Conservation (phyloP, 768 basidiomycete species). For the Lentinula raphanica region DNA sequence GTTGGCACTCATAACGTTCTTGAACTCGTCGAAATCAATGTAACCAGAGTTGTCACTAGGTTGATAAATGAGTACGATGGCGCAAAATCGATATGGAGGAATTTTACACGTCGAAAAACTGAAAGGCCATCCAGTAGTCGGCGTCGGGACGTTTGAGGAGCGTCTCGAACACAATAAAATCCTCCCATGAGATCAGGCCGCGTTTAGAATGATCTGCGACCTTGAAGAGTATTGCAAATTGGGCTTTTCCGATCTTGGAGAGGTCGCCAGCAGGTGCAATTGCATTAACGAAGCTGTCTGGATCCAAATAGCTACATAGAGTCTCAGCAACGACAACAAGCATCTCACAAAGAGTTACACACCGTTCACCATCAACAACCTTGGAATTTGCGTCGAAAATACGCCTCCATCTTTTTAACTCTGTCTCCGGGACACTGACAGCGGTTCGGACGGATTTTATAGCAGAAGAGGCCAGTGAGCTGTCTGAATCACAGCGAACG, state of each 20-base stretch:
- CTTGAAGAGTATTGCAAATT: slow-evolving; percentile 86
- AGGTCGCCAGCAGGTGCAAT: slow-evolving; percentile 87
- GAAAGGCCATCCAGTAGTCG: slow-evolving; percentile 95
- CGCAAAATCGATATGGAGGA: not conserved
- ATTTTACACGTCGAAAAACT: slow-evolving; percentile 90
- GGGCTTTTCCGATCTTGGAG: slow-evolving; percentile 78
- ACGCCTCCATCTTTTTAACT: slow-evolving; percentile 84
- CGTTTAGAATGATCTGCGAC: slow-evolving; percentile 78
- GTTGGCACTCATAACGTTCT: slow-evolving; percentile 81
- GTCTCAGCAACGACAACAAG: not conserved
- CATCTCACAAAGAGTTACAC: not conserved
- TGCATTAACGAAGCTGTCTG: slow-evolving; percentile 88
- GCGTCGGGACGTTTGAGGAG: slow-evolving; percentile 91
- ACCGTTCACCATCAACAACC: slow-evolving; percentile 64
- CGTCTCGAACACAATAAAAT: slow-evolving; percentile 94
- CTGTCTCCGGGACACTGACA: slow-evolving; percentile 70
- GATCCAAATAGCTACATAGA: slow-evolving; percentile 68
- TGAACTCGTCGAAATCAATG: slow-evolving; percentile 94
- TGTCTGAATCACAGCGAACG: slow-evolving; percentile 50
- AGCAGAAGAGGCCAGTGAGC: slow-evolving; percentile 48
- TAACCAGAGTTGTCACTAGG: slow-evolving; percentile 83
- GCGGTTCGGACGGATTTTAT: slow-evolving; percentile 63
- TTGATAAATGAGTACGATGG: slow-evolving; percentile 9
- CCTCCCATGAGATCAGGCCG: slow-evolving; percentile 87
- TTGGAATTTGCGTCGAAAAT: slow-evolving; percentile 84